phyloP scores from a whole-genome alignment of 2,329 filamentous ascomycete genomes.

The Passalora sequoiae region DNA sequence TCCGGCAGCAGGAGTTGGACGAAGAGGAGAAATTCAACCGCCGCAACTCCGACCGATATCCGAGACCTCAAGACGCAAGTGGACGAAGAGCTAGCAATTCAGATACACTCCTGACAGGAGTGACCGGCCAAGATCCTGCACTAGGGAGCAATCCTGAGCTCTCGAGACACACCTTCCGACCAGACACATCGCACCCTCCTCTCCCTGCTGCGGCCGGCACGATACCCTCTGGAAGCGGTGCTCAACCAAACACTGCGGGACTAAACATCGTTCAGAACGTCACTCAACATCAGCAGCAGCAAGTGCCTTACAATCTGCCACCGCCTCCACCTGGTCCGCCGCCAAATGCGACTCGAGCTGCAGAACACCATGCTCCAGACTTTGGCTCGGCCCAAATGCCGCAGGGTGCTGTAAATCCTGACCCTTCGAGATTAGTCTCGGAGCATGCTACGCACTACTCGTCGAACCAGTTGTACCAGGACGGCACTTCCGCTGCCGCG shows the following conservation, averaged over 20 bases:
- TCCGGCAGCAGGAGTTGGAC: constrained; percentile 45
- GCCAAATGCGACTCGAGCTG: constrained; percentile 23
- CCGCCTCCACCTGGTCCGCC: constrained; percentile 34
- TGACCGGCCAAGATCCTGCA: constrained; percentile 32
- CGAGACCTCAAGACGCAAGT: constrained; percentile 25
- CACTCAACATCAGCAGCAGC: constrained; percentile 15
- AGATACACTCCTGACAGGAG: constrained; percentile 31
- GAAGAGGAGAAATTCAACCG: constrained; percentile 34
- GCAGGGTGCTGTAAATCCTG: constrained; percentile 39
- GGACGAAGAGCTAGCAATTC: constrained; percentile 26
- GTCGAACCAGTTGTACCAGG: constrained; percentile 13
- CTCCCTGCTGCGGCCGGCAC: constrained; percentile 31
- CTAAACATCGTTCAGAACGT: constrained; percentile 10
- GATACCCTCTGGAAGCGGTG: constrained; percentile 12
- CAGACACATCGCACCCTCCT: constrained; percentile 31
- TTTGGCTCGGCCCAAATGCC: constrained; percentile 33
- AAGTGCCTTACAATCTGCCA: constrained; percentile 21
- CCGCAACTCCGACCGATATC: constrained; percentile 29
- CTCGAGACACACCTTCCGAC: constrained; percentile 34
- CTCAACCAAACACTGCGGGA: constrained; percentile 10
- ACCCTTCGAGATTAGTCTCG: constrained; percentile 30
- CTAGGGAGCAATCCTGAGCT: constrained; percentile 43
- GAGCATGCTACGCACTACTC: constrained; percentile 29
- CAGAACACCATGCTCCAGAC: constrained; percentile 23
- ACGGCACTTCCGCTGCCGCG: constrained; percentile 13